Conservation (phyloP, 805 yeast species). For the Tetrapisispora arboricola region DNA sequence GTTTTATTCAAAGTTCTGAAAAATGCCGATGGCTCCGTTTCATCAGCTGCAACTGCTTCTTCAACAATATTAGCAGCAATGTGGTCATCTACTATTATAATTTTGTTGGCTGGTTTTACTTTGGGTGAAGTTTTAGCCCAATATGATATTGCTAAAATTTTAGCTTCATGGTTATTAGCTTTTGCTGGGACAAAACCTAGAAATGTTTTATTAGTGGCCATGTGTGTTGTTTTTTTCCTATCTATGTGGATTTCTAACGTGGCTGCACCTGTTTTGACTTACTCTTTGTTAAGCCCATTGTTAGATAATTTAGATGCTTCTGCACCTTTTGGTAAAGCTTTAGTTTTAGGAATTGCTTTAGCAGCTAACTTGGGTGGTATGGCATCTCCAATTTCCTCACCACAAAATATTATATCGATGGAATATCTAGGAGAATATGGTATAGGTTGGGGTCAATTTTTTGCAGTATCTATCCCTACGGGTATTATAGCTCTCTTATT, state of each 20-base stretch:
- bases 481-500: slow-evolving; percentile 48
- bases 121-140: slow-evolving; percentile 88
- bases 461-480: slow-evolving; percentile 77
- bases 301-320: slow-evolving; percentile 66
- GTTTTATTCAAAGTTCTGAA: slow-evolving; percentile 61
- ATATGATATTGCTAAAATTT: slow-evolving; percentile 74
- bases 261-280: slow-evolving; percentile 90
- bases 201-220: slow-evolving; percentile 61
- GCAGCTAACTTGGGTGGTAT: slow-evolving; percentile 92
- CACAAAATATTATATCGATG: slow-evolving; percentile 88
- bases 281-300: slow-evolving; percentile 77
- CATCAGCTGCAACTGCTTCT: slow-evolving; percentile 56
- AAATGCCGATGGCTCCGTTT: slow-evolving; percentile 38
- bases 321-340: slow-evolving; percentile 70
- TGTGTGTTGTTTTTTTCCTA: slow-evolving; percentile 75
- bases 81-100: slow-evolving; percentile 93
- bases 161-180: slow-evolving; percentile 71
- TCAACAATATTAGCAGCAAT: slow-evolving; percentile 63
- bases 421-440: slow-evolving; percentile 62
- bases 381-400: slow-evolving; percentile 95
- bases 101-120: slow-evolving; percentile 84
- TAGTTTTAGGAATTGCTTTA: slow-evolving; percentile 82
- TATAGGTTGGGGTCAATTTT: slow-evolving; percentile 84
- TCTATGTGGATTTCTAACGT: slow-evolving; percentile 96
- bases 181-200: slow-evolving; percentile 78